A percentile compares a stretch with the other conserved stretches of the same genome.
Evolutionary conservation across 345 rosid genomes (phyloP).

Genomic region (Linum tenue): DNA sequence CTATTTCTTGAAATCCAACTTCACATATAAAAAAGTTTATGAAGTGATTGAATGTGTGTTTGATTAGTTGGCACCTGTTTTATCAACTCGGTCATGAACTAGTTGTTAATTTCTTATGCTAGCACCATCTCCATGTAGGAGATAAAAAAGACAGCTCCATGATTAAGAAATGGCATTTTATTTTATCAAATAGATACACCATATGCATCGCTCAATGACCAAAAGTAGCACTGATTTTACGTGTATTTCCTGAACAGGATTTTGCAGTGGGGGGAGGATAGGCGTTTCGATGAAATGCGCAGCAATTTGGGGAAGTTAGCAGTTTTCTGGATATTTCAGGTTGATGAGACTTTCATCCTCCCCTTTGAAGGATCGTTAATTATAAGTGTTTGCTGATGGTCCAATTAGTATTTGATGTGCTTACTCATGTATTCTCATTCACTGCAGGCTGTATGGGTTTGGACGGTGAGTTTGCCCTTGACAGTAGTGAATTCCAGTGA

Average conservation of each 20-base stretch:
- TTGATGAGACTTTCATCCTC: slow-evolving; percentile 16
- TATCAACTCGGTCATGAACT: too few relatives aligned
- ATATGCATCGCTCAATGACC: too few relatives aligned
- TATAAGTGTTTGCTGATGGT: neutral
- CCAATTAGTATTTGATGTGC: slow-evolving; percentile 1
- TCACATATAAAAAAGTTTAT: neutral
- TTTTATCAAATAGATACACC: too few relatives aligned
- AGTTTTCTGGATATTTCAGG: slow-evolving; percentile 83
- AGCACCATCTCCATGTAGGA: too few relatives aligned
- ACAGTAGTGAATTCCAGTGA: slow-evolving; percentile 78
- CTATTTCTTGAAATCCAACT: neutral
- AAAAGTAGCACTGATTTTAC: too few relatives aligned
- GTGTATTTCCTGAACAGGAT: slow-evolving; percentile 39
- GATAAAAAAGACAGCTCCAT: too few relatives aligned
- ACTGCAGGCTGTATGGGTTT: slow-evolving; percentile 84
- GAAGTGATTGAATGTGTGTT: neutral
- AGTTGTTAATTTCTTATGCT: too few relatives aligned
- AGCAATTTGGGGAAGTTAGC: slow-evolving; percentile 56
- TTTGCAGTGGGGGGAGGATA: slow-evolving; percentile 90
- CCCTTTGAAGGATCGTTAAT: neutral
- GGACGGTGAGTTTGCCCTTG: slow-evolving; percentile 89
- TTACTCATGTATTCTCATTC: slow-evolving; percentile 2
- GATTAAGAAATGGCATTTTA: too few relatives aligned
- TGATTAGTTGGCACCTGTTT: neutral
- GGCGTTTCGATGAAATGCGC: slow-evolving; percentile 84